Evolutionary conservation across 805 yeast species (phyloP).

Genomic region (Tetrapisispora phaffii): DNA sequence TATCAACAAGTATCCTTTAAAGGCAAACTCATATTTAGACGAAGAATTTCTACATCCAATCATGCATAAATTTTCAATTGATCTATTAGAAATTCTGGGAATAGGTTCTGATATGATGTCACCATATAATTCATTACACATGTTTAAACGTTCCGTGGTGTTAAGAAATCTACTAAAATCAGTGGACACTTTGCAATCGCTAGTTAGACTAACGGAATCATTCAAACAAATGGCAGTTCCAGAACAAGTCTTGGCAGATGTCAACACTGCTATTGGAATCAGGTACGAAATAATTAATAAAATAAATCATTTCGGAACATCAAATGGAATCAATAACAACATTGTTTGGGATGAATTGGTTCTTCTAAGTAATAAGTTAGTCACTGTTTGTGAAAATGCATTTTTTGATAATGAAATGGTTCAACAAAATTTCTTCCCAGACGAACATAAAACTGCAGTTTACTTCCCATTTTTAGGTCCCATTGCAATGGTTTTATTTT

Average conservation of each 20-base stretch:
- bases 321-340: conserved; percentile 21
- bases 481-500: conserved; percentile 48
- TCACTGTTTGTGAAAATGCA: conserved; percentile 43
- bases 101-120: conserved; percentile 31
- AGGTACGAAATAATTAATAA: conserved; percentile 24
- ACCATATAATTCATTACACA: conserved; percentile 52
- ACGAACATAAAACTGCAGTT: conserved; percentile 91
- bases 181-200: conserved; percentile 63
- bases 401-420: conserved; percentile 93
- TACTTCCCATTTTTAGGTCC: conserved; percentile 90
- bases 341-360: conserved; percentile 41
- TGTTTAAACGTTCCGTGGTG: conserved; percentile 49
- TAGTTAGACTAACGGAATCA: conserved; percentile 56
- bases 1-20: conserved; percentile 30
- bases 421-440: conserved; percentile 90
- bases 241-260: conserved; percentile 50
- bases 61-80: conserved; percentile 63
- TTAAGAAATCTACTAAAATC: conserved; percentile 52
- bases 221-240: conserved; percentile 82
- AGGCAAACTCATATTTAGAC: conserved; percentile 26
- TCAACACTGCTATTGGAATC: conserved; percentile 39
- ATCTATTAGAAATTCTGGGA: conserved; percentile 65
- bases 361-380: conserved; percentile 40
- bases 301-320: neutral
- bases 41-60: conserved; percentile 43